phyloP scores from a whole-genome alignment of 108 stramenopile species.

The Stephanodiscus minutulus region DNA sequence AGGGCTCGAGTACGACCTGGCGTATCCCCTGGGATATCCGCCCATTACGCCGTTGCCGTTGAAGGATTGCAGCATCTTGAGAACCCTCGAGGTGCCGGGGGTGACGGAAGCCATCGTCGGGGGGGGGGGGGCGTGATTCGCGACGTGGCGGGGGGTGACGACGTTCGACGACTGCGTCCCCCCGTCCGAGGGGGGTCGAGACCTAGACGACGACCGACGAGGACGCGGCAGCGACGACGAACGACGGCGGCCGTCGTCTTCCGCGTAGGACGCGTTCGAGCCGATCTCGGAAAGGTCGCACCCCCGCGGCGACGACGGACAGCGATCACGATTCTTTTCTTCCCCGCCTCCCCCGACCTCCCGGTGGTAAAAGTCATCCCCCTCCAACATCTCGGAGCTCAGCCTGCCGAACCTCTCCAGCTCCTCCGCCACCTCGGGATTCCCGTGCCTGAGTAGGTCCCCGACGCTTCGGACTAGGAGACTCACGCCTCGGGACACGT shows the following conservation, averaged over 20 bases:
- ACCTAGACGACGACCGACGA: conserved; percentile 17
- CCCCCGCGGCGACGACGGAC: conserved; percentile 29
- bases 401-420: conserved; percentile 41
- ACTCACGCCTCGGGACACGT: conserved; percentile 42
- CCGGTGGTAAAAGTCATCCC: conserved; percentile 20
- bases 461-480: conserved; percentile 48
- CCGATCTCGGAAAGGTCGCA: conserved; percentile 41
- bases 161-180: neutral
- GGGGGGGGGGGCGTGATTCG: neutral
- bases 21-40: neutral
- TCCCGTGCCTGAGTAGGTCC: conserved; percentile 29
- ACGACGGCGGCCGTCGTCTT: conserved; percentile 9
- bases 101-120: neutral
- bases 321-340: conserved; percentile 8
- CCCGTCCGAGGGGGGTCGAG: conserved; percentile 3
- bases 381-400: conserved; percentile 31
- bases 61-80: conserved; percentile 25
- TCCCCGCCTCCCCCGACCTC: neutral
- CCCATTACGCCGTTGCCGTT: neutral
- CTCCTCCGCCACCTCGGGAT: conserved; percentile 42
- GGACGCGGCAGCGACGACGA: conserved; percentile 18
- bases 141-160: neutral
- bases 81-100: conserved; percentile 1
- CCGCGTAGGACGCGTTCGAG: conserved; percentile 17
- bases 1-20: conserved; percentile 5